A percentile compares a stretch with the other conserved stretches of the same genome.
phyloP scores from a whole-genome alignment of 805 yeast genomes.

The Sugiyamaella smithiae region DNA sequence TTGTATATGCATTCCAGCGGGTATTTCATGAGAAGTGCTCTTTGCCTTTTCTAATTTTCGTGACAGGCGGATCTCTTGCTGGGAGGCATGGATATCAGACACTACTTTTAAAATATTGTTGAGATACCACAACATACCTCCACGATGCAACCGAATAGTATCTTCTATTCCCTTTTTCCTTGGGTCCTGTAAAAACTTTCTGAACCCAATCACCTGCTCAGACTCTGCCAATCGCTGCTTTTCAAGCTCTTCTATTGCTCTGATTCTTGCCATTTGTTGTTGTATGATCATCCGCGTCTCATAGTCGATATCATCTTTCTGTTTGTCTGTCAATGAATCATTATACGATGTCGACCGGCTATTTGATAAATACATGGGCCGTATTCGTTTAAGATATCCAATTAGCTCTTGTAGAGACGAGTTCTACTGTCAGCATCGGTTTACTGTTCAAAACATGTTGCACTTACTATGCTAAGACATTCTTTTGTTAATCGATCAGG shows the following conservation, averaged over 20 bases:
- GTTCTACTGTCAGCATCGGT: not conserved
- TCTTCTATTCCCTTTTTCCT: slow-evolving; percentile 25
- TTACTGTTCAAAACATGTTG: not conserved
- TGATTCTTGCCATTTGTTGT: slow-evolving; percentile 30
- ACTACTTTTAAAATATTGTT: slow-evolving; percentile 32
- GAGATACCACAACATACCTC: slow-evolving; percentile 37
- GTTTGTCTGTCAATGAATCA: slow-evolving; percentile 33
- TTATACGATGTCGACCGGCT: slow-evolving; percentile 16
- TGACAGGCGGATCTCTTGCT: slow-evolving; percentile 35
- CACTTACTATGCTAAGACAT: slow-evolving; percentile 25
- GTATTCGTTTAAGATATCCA: slow-evolving; percentile 23
- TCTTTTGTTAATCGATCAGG: slow-evolving; percentile 30
- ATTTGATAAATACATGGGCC: slow-evolving; percentile 34
- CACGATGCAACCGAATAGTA: slow-evolving; percentile 34
- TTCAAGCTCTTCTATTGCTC: slow-evolving; percentile 31
- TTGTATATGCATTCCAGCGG: not conserved
- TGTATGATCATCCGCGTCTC: slow-evolving; percentile 37
- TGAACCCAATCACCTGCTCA: slow-evolving; percentile 17
- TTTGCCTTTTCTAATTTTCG: slow-evolving; percentile 30
- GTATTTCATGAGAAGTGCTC: slow-evolving; percentile 19
- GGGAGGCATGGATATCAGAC: slow-evolving; percentile 33
- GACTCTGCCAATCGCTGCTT: slow-evolving; percentile 21
- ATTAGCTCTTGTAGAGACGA: slow-evolving; percentile 21
- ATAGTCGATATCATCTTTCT: slow-evolving; percentile 40
- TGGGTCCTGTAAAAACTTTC: slow-evolving; percentile 28